phyloP scores from a whole-genome alignment of 345 rosid genomes.

The Triadica sebifera region DNA sequence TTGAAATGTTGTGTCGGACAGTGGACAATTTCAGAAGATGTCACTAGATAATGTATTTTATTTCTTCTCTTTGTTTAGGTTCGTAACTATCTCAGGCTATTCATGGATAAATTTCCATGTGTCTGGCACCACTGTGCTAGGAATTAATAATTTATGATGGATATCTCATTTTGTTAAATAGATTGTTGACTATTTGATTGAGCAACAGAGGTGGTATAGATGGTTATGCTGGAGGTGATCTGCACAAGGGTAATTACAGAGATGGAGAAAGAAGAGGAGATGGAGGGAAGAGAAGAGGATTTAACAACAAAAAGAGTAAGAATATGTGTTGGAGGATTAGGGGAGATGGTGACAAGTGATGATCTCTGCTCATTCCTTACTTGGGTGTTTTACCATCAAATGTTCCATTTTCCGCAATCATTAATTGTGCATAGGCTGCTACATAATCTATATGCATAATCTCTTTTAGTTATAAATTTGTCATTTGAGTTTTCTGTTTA shows the following conservation, averaged over 20 bases:
- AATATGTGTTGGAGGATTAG: slow-evolving; percentile 77
- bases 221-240: slow-evolving; percentile 81
- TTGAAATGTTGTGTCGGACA: too few species aligned
- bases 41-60: too few species aligned
- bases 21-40: too few species aligned
- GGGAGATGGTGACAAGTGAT: slow-evolving; percentile 58
- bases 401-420: too few species aligned
- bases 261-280: slow-evolving; percentile 37
- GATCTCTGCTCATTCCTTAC: slow-evolving; percentile 35
- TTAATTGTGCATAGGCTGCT: too few species aligned
- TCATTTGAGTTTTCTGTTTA: too few species aligned
- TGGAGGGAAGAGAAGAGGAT: slow-evolving; percentile 11
- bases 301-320: slow-evolving; percentile 21
- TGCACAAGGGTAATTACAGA: slow-evolving; percentile 63
- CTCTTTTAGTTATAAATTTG: too few species aligned
- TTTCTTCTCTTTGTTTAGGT: too few species aligned
- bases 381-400: too few species aligned
- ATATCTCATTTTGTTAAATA: neutral
- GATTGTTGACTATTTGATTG: slow-evolving; percentile 19
- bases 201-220: slow-evolving; percentile 64
- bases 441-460: too few species aligned
- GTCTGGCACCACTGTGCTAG: neutral
- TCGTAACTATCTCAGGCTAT: too few species aligned
- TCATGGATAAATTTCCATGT: too few species aligned
- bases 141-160: neutral